Base-by-base conservation (phyloP, 352 stramenopile species). In the Pythium brachiatum region DNA sequence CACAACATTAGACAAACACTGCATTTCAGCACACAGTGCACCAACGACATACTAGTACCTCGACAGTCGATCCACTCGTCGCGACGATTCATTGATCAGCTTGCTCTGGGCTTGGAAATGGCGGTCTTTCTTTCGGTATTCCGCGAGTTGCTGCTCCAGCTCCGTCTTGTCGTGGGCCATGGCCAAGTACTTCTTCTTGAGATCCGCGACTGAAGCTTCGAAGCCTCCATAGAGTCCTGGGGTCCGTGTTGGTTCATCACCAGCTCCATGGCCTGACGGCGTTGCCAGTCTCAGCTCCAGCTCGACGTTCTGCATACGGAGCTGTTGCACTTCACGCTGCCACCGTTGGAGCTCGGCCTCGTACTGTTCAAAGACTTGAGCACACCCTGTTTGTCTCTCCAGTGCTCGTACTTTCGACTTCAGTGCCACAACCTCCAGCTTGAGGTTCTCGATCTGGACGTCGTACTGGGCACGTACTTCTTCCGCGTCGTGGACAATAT, bases 371-470 rank as follows among this genome's bases (percentile, higher is more conserved):
- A 94, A 90, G 2, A 92, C 68, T 39, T 79, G 61, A 46, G 67
- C 63, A 20, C 81, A 60, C 0, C 71, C 72, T 8, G 78, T 82
- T 12, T 75, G 69, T 46, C 68, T 72, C 64, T 92, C 83, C 0
- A 92, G 68, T 34, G 72, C 61, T 2, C 85, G 74, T 21, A 91
- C 65, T 79, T 94, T 94, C 54, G 76, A 76, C n/a, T 74, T 72
- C 25, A 94, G 66, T 7, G 64, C 51, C 18, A 90, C 74, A 46
- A 82, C 82, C 34, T 74, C 62, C 20, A 94, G 70, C 60, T 91
- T 92, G 65, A 91, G 75, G 57, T 90, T 89, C 52, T 92, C 81
- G 58, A 90, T 81, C 53, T 94, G 77, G 6, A 91, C 61, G 47
- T 90, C 81, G 27, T 83, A 83, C 53, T 75, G 72, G 27, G 81